Conservation (phyloP, 768 basidiomycete genomes). For the Mycena leptocephala region DNA sequence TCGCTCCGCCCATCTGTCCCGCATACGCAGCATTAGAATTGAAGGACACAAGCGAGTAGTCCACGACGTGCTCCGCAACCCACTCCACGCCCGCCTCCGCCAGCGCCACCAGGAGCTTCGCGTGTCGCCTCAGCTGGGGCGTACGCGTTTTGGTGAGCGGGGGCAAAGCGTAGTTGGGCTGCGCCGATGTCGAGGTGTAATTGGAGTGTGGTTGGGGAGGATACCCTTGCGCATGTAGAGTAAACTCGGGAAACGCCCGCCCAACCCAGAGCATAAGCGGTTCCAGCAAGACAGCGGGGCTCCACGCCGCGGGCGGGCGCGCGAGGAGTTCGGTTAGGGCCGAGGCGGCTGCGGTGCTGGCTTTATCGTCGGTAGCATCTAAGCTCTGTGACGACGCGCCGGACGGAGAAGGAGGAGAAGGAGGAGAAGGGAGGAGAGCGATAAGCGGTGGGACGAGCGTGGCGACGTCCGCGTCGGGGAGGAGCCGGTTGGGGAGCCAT, state of each 20-base stretch:
- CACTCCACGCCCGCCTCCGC: constrained; percentile 34
- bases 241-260: neutral
- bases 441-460: constrained; percentile 66
- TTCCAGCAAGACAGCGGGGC: constrained; percentile 83
- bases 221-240: neutral
- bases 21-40: constrained; percentile 54
- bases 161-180: neutral
- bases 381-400: no score
- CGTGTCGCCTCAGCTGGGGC: neutral
- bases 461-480: constrained; percentile 72
- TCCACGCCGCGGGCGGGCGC: constrained; percentile 81
- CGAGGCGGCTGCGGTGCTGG: constrained; percentile 80
- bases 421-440: no score
- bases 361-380: neutral
- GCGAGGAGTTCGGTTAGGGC: constrained; percentile 86
- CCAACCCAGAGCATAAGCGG: constrained; percentile 85
- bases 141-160: neutral
- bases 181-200: neutral
- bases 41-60: constrained; percentile 50
- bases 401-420: no score
- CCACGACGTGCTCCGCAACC: constrained; percentile 28
- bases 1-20: neutral
- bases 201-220: neutral
- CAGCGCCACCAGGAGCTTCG: constrained; percentile 25
- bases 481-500: constrained; percentile 35